A percentile compares a stretch with the other conserved stretches of the same genome.
phyloP scores from a whole-genome alignment of 164 flowering plant species.

The Vitis rupestris region DNA sequence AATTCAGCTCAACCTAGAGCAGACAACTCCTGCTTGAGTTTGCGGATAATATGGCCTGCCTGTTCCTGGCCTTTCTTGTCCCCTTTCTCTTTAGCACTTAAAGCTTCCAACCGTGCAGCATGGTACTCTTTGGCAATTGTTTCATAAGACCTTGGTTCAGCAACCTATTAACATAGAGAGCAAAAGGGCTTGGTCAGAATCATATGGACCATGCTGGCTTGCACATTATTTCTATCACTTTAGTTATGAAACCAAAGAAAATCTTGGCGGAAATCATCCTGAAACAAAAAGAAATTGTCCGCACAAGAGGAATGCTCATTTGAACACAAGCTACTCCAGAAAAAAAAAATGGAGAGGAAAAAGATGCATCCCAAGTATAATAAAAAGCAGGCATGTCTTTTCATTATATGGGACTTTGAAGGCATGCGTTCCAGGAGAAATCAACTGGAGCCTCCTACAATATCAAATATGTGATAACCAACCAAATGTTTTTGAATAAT shows the following conservation, averaged over 20 bases:
- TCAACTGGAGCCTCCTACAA: too few relatives aligned
- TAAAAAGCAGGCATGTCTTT: too few relatives aligned
- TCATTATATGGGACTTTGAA: too few relatives aligned
- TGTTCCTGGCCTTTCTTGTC: constrained; percentile 73
- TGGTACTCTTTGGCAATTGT: constrained; percentile 69
- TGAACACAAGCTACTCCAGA: too few relatives aligned
- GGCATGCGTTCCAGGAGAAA: too few relatives aligned
- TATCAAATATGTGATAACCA: too few relatives aligned
- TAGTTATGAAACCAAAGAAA: not conserved
- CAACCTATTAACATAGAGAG: constrained; percentile 32
- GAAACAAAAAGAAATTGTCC: not conserved
- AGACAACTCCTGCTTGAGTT: constrained; percentile 84
- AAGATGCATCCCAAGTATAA: too few relatives aligned
- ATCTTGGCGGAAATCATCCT: not conserved
- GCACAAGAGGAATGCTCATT: not conserved
- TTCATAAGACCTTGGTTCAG: constrained; percentile 50
- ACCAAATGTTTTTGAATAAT: too few relatives aligned
- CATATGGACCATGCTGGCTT: not conserved
- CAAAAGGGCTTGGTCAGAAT: not conserved
- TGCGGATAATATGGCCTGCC: constrained; percentile 71
- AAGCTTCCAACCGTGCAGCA: constrained; percentile 67
- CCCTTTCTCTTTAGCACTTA: constrained; percentile 65
- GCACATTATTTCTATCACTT: not conserved
- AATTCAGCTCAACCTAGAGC: constrained; percentile 50
- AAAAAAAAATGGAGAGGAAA: too few relatives aligned